Evolutionary conservation across 2,329 filamentous ascomycete genomes (phyloP), one percentile per base, ranked within the genome.

Genomic region (Aspergillus sp.): DNA sequence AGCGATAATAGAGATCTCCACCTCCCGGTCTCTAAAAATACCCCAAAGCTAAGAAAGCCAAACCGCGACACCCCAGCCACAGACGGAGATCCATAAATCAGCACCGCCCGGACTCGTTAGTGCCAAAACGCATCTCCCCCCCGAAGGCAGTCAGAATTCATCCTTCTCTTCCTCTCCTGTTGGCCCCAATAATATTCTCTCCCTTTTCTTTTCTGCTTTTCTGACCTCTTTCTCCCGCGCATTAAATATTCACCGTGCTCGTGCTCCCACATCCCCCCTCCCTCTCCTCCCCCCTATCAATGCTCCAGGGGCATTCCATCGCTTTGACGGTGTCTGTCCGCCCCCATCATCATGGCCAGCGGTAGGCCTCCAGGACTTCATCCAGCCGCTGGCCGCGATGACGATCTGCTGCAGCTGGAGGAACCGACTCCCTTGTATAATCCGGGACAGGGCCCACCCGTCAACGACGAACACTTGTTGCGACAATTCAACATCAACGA

Each of bases 401-500:
- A 76, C 64, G 76, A 79, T 65, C 69, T 80, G 58, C 69, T 81
- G 55, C 73, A 78, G 58, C 65, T 79, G 49, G 77, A 76, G 56
- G 74, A 77, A 52, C 68, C 73, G n/a, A 67, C 72, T 52, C 72
- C 78, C 16, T 66, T 70, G 60, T 96, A 97, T 77, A 86, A 84
- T 74, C 84, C 84, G 66, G 92, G 92, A 63, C 89, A 92, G 75
- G 86, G 87, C 59, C 89, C 92, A 53, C 86, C 89, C n/a, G 81
- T 90, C 62, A 89, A 89, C 74, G 92, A 96, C 74, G 90, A 96
- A 66, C 87, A 93, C 65, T 82, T 96, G 52, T 80, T 94, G 71
- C 85, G 87, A 73, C 86, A 86, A 65, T 93, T 91, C 78, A 85
- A 90, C 70, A 87, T 89, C 71, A 84, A 90, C 70, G 82, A 86